Evolutionary conservation across 2,329 filamentous ascomycete genomes (phyloP), one percentile per base, ranked within the genome.

Genomic region (Monosporascus ibericus): DNA sequence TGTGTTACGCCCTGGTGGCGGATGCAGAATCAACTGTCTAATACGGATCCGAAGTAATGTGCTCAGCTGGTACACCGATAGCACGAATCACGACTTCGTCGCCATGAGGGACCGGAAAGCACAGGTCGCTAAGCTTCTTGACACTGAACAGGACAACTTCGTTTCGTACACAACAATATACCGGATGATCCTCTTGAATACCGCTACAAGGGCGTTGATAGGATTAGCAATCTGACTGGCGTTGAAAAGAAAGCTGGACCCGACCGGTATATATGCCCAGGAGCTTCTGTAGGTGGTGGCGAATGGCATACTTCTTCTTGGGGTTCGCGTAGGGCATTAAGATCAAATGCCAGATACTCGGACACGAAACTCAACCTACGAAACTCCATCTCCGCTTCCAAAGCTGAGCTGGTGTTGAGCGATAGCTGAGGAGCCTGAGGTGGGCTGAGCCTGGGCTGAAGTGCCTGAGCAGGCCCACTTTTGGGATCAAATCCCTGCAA

Each of bases 241-340:
- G 1, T 44, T 67, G 48, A 66, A 67, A 55, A 62, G 47, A 38
- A 54, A 53, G 44, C 63, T 60, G 59, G 65, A 67, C 50, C 58
- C 63, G 5, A 49, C 50, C 9, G 62, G 60, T 1, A 53, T 62
- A 9, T 66, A 65, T 37, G 54, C 55, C 30, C 4, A 17, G 42
- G 20, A 44, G 24, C 24, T 44, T 11, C 42, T 44, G 9, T 30
- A 11, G 27, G 27, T 5, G 27, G 9, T 30, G 9, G 9, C 27
- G 27, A 30, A 30, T 4, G 27, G 9, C 27, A 30, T 30, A 30
- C 27, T 30, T 5, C 27, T 30, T 9, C 11, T 11, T 2, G 8
- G 27, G 27, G 2, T 30, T 30, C 8, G 27, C 27, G 27, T 30
- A 11, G 27, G 27, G 9, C 9, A 30, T 3, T 11, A 4, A 11